Base-by-base conservation (phyloP, 2,329 filamentous ascomycete genomes). In the Ceratocystis harringtonii region DNA sequence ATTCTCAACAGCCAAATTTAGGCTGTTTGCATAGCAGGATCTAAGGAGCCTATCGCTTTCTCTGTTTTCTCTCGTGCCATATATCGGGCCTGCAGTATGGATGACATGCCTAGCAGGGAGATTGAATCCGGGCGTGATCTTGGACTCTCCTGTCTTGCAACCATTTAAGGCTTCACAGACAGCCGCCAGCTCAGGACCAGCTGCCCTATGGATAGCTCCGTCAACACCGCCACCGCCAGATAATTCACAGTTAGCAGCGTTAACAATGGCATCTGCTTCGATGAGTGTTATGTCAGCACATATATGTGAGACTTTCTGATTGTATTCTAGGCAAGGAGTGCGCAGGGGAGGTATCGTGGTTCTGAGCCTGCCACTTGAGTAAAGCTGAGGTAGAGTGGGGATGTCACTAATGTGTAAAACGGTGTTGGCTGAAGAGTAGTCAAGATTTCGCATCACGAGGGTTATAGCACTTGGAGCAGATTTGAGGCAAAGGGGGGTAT, bases 201-300 rank as follows among this genome's bases (percentile, higher is more conserved):
- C 92, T 50, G 87, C 90, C 36, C 81, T 75, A 74, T 97, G 94
- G 70, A 97, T 96, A 32, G 91, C 88, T 50, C 87, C 88, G 72
- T 92, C 88, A 17, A 97, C 91, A 44, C 94, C 94, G n/a, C 91
- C 90, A 64, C 94, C 94, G 65, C 92, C 91, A 0, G 88, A 80
- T 0, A 97, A 83, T 1, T 80, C 81, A 8, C 75, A 76, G 74
- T 97, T 97, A 57, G 94, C 92, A 0, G 94, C 92, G 74, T 97
- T 97, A 74, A 97, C 92, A 70, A 96, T 94, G 69, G 88, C 87
- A 72, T 91, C 89, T 58, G 91, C 81, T 41, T 80, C 74, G 3
- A 97, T 82, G 15, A 79, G 84, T 15, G 92, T 96, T 74, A 97
- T 95, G 74, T 96, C 90, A 70, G 84, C 83, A 66, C 83, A 81